Conservation (phyloP, 208 protist species). For the Trypanosoma congolense region DNA sequence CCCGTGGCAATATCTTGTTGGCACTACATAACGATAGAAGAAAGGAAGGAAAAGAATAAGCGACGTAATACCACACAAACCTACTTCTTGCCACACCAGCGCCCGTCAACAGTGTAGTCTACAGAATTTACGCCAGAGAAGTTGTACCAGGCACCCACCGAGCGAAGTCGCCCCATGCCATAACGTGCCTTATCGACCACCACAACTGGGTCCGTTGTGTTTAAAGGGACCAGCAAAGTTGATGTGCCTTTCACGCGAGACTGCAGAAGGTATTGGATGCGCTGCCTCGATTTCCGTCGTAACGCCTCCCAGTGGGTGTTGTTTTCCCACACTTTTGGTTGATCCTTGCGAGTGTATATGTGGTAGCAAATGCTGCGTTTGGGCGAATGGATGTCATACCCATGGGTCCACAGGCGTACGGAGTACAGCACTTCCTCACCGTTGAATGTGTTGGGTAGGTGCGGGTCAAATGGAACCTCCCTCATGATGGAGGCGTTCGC, state of each 20-base stretch:
- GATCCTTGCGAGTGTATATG: conserved; percentile 51
- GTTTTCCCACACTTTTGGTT: conserved; percentile 58
- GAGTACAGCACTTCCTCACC: conserved; percentile 90
- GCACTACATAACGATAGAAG: no score
- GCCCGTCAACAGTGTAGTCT: conserved; percentile 32
- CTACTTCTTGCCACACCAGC: conserved; percentile 41
- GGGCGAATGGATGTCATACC: conserved; percentile 87
- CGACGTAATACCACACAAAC: no score
- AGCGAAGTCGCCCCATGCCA: conserved; percentile 54
- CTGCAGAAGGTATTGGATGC: conserved; percentile 62
- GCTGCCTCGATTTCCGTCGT: conserved; percentile 25
- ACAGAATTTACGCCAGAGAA: conserved; percentile 66
- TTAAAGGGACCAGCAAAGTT: conserved; percentile 21
- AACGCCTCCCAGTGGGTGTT: conserved; percentile 18
- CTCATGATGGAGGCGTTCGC: conserved; percentile 36
- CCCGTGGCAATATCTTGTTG: no score
- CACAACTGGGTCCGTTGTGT: conserved; percentile 27
- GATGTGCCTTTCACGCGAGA: conserved; percentile 8
- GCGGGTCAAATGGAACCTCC: conserved; percentile 91
- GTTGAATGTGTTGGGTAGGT: conserved; percentile 90
- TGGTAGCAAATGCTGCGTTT: conserved; percentile 70
- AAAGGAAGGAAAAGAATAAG: no score
- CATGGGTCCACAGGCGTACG: conserved; percentile 85
- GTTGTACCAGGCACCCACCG: conserved; percentile 61
- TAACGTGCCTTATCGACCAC: conserved; percentile 72